These are phyloP conservation scores for Melastoma malabathricum DNA, from an alignment of 345 rosid genomes.

Conservation along the genomic window DNA sequence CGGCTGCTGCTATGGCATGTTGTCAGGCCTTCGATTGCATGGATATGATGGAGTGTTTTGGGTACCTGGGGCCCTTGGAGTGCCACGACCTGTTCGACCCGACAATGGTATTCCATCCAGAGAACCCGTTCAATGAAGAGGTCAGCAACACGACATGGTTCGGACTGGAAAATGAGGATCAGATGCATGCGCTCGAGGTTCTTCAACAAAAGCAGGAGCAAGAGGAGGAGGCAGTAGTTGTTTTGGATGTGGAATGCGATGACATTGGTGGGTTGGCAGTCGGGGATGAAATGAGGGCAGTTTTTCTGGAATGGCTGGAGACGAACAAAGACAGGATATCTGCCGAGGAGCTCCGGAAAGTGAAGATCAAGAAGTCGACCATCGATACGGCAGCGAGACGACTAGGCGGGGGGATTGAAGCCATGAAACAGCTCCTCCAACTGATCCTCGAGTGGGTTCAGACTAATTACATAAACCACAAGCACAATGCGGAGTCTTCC, in stretches of 20 bases:
- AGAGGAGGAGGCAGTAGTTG: too few relatives aligned
- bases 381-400: constrained; percentile 79
- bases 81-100: constrained; percentile 63
- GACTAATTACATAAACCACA: constrained; percentile 60
- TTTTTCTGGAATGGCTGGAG: constrained; percentile 87
- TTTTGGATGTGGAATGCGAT: too few relatives aligned
- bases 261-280: too few relatives aligned
- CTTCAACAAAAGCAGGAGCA: too few relatives aligned
- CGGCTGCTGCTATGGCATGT: too few relatives aligned
- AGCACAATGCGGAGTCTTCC: constrained; percentile 25
- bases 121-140: constrained; percentile 8
- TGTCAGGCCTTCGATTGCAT: constrained; percentile 14
- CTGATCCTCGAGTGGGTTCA: constrained; percentile 97
- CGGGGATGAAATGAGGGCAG: constrained; percentile 55
- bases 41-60: constrained; percentile 66
- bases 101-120: constrained; percentile 42
- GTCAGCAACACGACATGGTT: constrained; percentile 1
- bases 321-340: constrained; percentile 70
- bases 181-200: too few relatives aligned
- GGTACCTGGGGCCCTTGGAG: constrained; percentile 71
- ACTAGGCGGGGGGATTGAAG: constrained; percentile 86
- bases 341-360: constrained; percentile 79
- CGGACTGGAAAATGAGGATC: not conserved
- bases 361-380: constrained; percentile 86
- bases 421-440: constrained; percentile 81